Evolutionary conservation across 495 filamentous ascomycete genomes (phyloP), one percentile per base, ranked within the genome.

Genomic region (Jackrogersella minutella): DNA sequence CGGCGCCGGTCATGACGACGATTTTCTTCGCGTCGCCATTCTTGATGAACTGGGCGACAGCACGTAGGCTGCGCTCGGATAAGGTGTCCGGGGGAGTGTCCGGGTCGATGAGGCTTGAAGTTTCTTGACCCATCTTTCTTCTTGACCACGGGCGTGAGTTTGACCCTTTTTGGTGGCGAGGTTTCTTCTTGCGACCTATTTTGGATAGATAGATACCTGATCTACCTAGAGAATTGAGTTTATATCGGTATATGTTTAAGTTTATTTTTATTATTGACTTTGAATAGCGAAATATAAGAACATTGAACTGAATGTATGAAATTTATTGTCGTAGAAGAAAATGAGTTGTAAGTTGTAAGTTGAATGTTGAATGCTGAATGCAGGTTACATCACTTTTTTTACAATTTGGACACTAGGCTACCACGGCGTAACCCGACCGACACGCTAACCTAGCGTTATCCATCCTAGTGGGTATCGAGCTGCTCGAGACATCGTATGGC

Each of bases 1-100:
- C 87, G 14, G 86, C 86, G 49, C 86, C 86, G 10, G 82, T 86
- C 89, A 97, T 91, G 62, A 97, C 88, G 22, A 96, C 92, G 49
- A 97, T 85, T 43, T 83, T 82, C 40, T 83, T 82, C 14, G 86
- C 90, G 49, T 81, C 72, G 31, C 87, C 87, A 70, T 88, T 82
- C 52, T 85, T 86, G 72, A 97, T 91, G 70, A 88, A 87, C 26
- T 90, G 86, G 22, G 90, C 93, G 34, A 97, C 81, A 3, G 84
- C 89, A 21, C 88, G 81, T 3, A 97, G 71, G 22, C 82, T 89
- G 51, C 93, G 86, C 14, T 84, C 82, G 24, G 84, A 78, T 14
- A 97, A 81, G 1, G 86, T 90, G 54, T 82, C 75, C 3, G 93
- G 84, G 14, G 83, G 83, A 22, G 82, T 84, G 67, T 83, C 83